phyloP scores from a whole-genome alignment of 257 asterid species.

The Solanum boliviense region DNA sequence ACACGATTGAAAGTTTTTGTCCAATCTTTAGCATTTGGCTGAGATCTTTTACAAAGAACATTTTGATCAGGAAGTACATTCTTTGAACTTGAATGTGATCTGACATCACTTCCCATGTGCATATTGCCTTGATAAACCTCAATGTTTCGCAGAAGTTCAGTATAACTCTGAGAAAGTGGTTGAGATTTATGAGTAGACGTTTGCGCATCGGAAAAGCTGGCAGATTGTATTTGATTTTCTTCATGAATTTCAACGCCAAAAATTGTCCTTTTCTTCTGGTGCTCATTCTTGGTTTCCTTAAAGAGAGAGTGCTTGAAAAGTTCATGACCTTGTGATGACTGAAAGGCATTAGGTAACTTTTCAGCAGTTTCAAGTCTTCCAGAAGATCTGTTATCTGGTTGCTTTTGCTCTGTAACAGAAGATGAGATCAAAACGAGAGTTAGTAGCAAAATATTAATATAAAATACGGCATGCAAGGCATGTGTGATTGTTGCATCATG shows the following conservation, averaged over 20 bases:
- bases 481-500: neutral
- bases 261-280: conserved; percentile 32
- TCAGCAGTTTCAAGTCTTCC: conserved; percentile 7
- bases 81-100: conserved; percentile 8
- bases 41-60: neutral
- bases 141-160: conserved; percentile 13
- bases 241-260: conserved; percentile 65
- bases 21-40: conserved; percentile 1
- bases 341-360: neutral
- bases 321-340: conserved; percentile 6
- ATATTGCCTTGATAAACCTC: conserved; percentile 5
- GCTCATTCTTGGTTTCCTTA: conserved; percentile 18
- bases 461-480: neutral
- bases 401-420: conserved; percentile 24
- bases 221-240: conserved; percentile 19
- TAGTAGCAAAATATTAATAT: neutral
- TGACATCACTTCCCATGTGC: conserved; percentile 2
- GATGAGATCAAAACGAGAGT: neutral
- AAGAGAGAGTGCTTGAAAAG: conserved; percentile 10
- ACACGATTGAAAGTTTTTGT: conserved; percentile 2
- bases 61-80: conserved; percentile 5
- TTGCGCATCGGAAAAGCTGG: neutral
- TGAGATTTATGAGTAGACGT: neutral
- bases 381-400: conserved; percentile 13
- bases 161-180: conserved; percentile 14